phyloP scores from a whole-genome alignment of 768 basidiomycete genomes.

The Serendipita vermifera region DNA sequence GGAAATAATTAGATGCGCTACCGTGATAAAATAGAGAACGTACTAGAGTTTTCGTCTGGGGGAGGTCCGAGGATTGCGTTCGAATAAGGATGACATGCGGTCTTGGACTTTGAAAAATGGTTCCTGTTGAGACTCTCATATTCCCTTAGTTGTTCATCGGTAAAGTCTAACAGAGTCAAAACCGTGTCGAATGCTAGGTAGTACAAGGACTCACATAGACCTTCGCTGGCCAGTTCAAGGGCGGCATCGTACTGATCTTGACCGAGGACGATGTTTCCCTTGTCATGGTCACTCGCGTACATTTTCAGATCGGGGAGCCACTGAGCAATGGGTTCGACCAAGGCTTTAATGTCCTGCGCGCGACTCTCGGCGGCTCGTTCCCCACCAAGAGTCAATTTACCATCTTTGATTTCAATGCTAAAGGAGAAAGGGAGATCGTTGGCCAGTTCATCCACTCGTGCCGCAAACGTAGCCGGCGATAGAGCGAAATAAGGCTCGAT shows the following conservation, averaged over 20 bases:
- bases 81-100: constrained; percentile 11
- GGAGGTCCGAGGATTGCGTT: neutral
- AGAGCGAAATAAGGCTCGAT: constrained; percentile 12
- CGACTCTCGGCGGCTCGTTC: neutral
- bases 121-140: constrained; percentile 13
- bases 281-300: constrained; percentile 10
- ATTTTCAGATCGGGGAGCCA: constrained; percentile 12
- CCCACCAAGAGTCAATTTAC: neutral
- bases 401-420: constrained; percentile 13
- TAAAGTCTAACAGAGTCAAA: constrained; percentile 8
- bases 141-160: neutral
- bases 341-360: constrained; percentile 3
- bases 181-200: neutral
- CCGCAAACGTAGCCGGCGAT: neutral
- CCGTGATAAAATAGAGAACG: neutral
- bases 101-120: constrained; percentile 8
- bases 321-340: constrained; percentile 10
- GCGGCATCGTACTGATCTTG: constrained; percentile 12
- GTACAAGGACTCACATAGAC: constrained; percentile 9
- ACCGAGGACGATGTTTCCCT: constrained; percentile 12
- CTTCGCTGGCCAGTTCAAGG: neutral
- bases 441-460: constrained; percentile 9
- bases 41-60: neutral
- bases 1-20: neutral
- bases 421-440: neutral